Conservation (phyloP, 208 protist species). For the Herpetomonas tarakana region DNA sequence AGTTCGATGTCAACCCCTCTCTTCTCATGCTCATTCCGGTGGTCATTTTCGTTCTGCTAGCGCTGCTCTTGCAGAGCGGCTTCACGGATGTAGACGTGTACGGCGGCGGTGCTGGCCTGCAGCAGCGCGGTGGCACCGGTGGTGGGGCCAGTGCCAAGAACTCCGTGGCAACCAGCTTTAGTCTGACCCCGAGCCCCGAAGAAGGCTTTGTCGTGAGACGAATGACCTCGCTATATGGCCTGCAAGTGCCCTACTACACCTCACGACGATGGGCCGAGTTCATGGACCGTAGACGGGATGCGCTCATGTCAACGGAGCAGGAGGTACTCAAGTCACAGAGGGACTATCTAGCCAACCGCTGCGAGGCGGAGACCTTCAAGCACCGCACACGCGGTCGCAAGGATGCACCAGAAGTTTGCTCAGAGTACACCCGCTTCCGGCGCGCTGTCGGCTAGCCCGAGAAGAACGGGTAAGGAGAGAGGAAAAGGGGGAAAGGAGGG, state of each 20-base stretch:
- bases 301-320: constrained; percentile 38
- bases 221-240: constrained; percentile 47
- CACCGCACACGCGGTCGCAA: constrained; percentile 56
- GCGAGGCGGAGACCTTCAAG: constrained; percentile 75
- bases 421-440: constrained; percentile 47
- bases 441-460: constrained; percentile 28
- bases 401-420: constrained; percentile 58
- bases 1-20: constrained; percentile 41
- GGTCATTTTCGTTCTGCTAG: constrained; percentile 68
- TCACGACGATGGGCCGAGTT: constrained; percentile 44
- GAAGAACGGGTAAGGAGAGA: background rate
- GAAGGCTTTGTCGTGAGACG: constrained; percentile 47
- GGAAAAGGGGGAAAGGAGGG: background rate
- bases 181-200: constrained; percentile 53
- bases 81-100: constrained; percentile 44
- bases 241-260: constrained; percentile 72
- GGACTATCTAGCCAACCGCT: constrained; percentile 65
- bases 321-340: constrained; percentile 66
- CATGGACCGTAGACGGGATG: constrained; percentile 38
- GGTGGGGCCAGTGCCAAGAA: background rate
- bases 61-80: constrained; percentile 63
- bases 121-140: background rate
- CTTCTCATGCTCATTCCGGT: constrained; percentile 68
- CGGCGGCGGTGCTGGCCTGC: constrained; percentile 6
- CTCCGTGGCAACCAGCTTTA: constrained; percentile 23